A percentile compares a stretch with the other conserved stretches of the same genome.
These are phyloP conservation scores for Aspergillus asperescens DNA, from an alignment of 495 filamentous ascomycete species.

Conservation along the genomic window DNA sequence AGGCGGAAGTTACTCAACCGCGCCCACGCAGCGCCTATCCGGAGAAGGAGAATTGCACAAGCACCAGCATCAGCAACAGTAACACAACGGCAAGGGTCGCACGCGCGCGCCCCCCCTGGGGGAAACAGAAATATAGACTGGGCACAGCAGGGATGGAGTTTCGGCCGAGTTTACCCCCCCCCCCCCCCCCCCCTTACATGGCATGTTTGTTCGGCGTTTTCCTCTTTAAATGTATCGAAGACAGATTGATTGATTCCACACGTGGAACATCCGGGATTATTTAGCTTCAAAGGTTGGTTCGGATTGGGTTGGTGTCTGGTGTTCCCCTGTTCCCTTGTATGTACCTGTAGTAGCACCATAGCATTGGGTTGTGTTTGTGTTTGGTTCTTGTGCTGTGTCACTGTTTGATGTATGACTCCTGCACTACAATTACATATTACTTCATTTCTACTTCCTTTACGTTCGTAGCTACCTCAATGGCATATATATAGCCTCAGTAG, in stretches of 20 bases:
- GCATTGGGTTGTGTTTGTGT: neutral
- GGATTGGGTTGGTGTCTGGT: constrained; percentile 8
- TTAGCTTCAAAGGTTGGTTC: neutral
- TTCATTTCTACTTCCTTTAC: neutral
- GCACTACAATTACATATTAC: neutral
- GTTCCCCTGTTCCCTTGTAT: neutral
- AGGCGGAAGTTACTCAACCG: too few relatives aligned
- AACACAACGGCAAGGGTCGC: too few relatives aligned
- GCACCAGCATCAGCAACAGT: too few relatives aligned
- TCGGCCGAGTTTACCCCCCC: too few relatives aligned
- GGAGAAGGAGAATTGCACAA: too few relatives aligned
- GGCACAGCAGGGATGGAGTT: neutral
- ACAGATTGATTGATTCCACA: constrained; percentile 16
- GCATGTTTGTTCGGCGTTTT: constrained; percentile 16
- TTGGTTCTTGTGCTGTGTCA: neutral
- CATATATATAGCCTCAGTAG: neutral
- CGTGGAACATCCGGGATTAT: constrained; percentile 12
- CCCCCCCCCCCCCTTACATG: too few relatives aligned
- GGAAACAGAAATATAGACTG: too few relatives aligned
- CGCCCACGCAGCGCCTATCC: too few relatives aligned
- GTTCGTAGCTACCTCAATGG: neutral
- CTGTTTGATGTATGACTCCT: constrained; percentile 1
- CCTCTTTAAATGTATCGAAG: neutral
- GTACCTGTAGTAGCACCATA: constrained; percentile 2
- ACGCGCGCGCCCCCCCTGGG: too few relatives aligned